Conservation (phyloP, 1,284 basidiomycete species). For the Mycosarcoma maydis region DNA sequence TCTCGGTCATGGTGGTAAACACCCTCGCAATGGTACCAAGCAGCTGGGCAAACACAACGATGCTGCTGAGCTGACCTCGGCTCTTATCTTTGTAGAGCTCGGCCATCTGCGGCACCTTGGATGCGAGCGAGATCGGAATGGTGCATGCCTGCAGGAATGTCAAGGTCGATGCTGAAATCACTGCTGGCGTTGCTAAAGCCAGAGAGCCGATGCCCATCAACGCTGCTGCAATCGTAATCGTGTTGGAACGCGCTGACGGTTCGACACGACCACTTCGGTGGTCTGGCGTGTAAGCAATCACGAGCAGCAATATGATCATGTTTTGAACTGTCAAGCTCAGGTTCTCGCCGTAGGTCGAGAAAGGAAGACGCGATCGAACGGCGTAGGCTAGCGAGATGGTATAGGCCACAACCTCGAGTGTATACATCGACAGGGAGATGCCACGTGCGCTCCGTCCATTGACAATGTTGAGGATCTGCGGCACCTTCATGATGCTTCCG, state of each 20-base stretch:
- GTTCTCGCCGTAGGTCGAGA: slow-evolving; percentile 84
- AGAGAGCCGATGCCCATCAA: slow-evolving; percentile 85
- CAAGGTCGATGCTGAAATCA: slow-evolving; percentile 49
- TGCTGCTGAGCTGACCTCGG: slow-evolving; percentile 62
- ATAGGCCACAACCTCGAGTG: slow-evolving; percentile 80
- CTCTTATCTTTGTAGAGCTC: slow-evolving; percentile 62
- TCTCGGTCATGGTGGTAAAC: slow-evolving; percentile 66
- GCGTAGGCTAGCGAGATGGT: slow-evolving; percentile 85
- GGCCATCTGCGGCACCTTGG: slow-evolving; percentile 65
- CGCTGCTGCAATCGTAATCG: slow-evolving; percentile 73
- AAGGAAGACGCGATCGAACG: slow-evolving; percentile 82
- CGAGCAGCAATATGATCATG: slow-evolving; percentile 64
- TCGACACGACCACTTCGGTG: slow-evolving; percentile 25
- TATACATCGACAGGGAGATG: slow-evolving; percentile 72
- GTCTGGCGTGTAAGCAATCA: slow-evolving; percentile 58
- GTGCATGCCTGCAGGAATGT: slow-evolving; percentile 59
- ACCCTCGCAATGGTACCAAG: slow-evolving; percentile 63
- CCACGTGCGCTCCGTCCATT: slow-evolving; percentile 79
- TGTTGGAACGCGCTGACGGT: slow-evolving; percentile 41
- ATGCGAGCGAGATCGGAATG: slow-evolving; percentile 63
- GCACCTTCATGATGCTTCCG: slow-evolving; percentile 93
- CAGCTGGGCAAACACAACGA: slow-evolving; percentile 66
- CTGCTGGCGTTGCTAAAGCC: slow-evolving; percentile 49
- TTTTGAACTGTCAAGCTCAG: slow-evolving; percentile 65
- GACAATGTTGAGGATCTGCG: slow-evolving; percentile 76